Evolutionary conservation across 164 flowering plant genomes (phyloP).

Genomic region (Malania oleifera): DNA sequence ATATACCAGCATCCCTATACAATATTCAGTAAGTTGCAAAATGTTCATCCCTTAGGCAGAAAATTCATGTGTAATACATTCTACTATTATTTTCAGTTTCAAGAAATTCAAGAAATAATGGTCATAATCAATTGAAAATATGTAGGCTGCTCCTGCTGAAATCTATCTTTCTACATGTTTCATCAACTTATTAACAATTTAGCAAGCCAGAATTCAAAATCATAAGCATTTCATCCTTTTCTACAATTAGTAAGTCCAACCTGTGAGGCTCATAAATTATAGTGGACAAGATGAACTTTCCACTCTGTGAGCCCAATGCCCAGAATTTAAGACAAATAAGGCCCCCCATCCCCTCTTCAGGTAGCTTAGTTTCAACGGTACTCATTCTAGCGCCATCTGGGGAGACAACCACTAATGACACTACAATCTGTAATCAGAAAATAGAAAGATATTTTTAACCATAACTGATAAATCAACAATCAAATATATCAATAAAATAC

Average conservation of each 20-base stretch:
- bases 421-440: constrained; percentile 51
- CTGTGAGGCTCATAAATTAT: constrained; percentile 96
- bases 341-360: constrained; percentile 90
- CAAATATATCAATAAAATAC: too few relatives aligned
- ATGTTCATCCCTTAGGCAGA: not conserved
- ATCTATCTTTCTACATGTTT: too few relatives aligned
- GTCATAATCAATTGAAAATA: not conserved
- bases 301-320: constrained; percentile 41
- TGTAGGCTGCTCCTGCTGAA: not conserved
- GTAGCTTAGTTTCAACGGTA: constrained; percentile 71
- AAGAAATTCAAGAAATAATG: not conserved
- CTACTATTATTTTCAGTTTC: not conserved
- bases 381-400: constrained; percentile 77
- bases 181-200: too few relatives aligned
- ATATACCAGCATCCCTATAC: constrained; percentile 72
- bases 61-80: not conserved
- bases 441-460: constrained; percentile 7
- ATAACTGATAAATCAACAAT: too few relatives aligned
- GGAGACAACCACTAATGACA: constrained; percentile 60
- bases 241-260: constrained; percentile 24
- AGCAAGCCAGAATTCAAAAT: too few relatives aligned
- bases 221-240: not conserved
- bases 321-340: constrained; percentile 84
- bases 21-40: not conserved
- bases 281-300: constrained; percentile 64